Evolutionary conservation across 1,284 basidiomycete species (phyloP).

Genomic region (Cutaneotrichosporon arboriforme): DNA sequence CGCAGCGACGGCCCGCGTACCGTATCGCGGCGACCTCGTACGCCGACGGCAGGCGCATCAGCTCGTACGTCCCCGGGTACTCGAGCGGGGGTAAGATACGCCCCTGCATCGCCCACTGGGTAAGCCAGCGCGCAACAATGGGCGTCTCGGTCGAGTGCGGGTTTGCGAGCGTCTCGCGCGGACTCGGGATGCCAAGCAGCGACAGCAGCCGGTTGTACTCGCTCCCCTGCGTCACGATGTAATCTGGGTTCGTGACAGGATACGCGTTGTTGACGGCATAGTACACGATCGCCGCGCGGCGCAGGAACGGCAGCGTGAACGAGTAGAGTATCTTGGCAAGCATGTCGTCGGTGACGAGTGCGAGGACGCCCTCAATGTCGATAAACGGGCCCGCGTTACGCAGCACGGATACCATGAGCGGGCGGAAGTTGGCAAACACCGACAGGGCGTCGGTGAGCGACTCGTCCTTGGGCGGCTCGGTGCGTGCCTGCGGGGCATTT

Average conservation of each 20-base stretch:
- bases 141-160: slow-evolving; percentile 57
- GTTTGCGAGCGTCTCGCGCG: slow-evolving; percentile 65
- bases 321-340: slow-evolving; percentile 80
- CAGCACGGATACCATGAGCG: slow-evolving; percentile 47
- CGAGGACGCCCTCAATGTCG: slow-evolving; percentile 35
- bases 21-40: slow-evolving; percentile 76
- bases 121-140: slow-evolving; percentile 44
- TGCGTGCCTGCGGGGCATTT: slow-evolving; percentile 42
- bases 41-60: slow-evolving; percentile 71
- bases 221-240: slow-evolving; percentile 46
- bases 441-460: slow-evolving; percentile 29
- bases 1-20: slow-evolving; percentile 65
- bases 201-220: slow-evolving; percentile 77
- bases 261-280: slow-evolving; percentile 59
- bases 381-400: slow-evolving; percentile 39
- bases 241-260: slow-evolving; percentile 56
- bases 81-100: slow-evolving; percentile 61
- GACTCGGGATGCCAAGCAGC: slow-evolving; percentile 68
- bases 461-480: slow-evolving; percentile 38
- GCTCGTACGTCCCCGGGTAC: slow-evolving; percentile 76
- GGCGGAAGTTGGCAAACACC: slow-evolving; percentile 34
- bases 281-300: slow-evolving; percentile 79
- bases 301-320: slow-evolving; percentile 90
- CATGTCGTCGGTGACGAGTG: slow-evolving; percentile 39
- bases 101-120: slow-evolving; percentile 44